Evolutionary conservation across 2,329 filamentous ascomycete genomes (phyloP), one percentile per base, ranked within the genome.

Genomic region (Botrytis paeoniae): DNA sequence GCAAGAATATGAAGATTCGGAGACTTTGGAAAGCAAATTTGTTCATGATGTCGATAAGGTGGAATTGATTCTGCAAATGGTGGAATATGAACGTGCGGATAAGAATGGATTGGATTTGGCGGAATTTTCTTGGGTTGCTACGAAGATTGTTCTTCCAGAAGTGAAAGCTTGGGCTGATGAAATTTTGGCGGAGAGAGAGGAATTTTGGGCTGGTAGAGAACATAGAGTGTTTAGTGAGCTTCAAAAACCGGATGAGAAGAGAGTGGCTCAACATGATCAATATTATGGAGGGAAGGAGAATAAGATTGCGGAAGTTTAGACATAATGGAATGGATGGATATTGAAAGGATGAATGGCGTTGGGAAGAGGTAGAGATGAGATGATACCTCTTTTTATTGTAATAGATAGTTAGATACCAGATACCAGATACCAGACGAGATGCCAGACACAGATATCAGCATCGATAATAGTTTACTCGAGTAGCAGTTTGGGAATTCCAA

Each of bases 21-120:
- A 91, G 83, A 98, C 96, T 14, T 84, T 91, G 22, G 95, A 99
- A 81, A 93, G 92, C 77, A 86, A 91, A 75, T 98, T 95, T 76
- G 96, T 99, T 61, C 96, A 99, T 82, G 96, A 99, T 81, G 89
- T 99, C 74, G 96, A 99, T 84, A 98, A 98, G 89, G 90, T 99
- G 82, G 96, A 99, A 84, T 85, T 99, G 76, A 84, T 99, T 75
- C 84, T 97, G 80, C 96, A 99, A 85, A 98, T 98, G 93, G 85
- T 97, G 43, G 96, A 99, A 83, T 99, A 99, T 80, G 96, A 99
- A 87, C 91, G 92, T 78, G 84, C 86, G 20, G 86, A 89, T 68
- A 89, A 61, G 54, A 39, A 37, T 12, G 83, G 84, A 75, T 82
- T 94, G 57, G 94, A 98, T 81, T 84, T 99, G 69, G 89, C 92